Conservation (phyloP, 2,329 filamentous ascomycete species). For the Daldinia sp. region DNA sequence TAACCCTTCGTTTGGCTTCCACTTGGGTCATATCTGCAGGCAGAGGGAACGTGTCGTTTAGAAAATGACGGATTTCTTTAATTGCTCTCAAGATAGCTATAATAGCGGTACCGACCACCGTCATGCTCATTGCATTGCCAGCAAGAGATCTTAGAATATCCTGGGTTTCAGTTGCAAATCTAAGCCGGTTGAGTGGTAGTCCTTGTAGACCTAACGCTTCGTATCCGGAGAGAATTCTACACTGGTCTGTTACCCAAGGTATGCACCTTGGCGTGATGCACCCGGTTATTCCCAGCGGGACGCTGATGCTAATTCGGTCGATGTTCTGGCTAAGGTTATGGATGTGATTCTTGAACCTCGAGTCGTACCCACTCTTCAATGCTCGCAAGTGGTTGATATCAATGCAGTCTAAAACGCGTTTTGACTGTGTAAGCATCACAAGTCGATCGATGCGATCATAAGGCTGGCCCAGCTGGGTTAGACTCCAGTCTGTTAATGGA, state of each 20-base stretch:
- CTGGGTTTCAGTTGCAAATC: conserved; percentile 70
- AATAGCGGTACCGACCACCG: conserved; percentile 72
- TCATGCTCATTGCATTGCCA: conserved; percentile 82
- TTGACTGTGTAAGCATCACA: conserved; percentile 56
- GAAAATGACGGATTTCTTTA: background rate
- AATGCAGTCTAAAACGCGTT: conserved; percentile 71
- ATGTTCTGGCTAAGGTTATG: conserved; percentile 78
- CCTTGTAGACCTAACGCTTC: conserved; percentile 75
- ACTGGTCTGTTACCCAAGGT: conserved; percentile 67
- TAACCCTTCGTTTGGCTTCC: background rate
- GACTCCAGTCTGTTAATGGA: conserved; percentile 67
- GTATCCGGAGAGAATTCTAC: conserved; percentile 66
- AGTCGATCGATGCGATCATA: conserved; percentile 44
- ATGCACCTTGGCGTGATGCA: conserved; percentile 75
- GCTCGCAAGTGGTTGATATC: conserved; percentile 68
- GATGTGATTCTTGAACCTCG: conserved; percentile 52
- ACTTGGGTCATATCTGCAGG: background rate
- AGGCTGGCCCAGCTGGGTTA: conserved; percentile 54
- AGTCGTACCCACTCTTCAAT: conserved; percentile 58
- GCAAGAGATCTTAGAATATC: conserved; percentile 72
- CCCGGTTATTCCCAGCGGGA: conserved; percentile 64
- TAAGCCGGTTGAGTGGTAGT: conserved; percentile 67
- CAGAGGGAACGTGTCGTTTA: background rate
- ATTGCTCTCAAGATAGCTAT: conserved; percentile 63
- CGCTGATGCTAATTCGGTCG: conserved; percentile 62